Evolutionary conservation across 169 alveolate species (phyloP).

Genomic region (Babesia ovata): DNA sequence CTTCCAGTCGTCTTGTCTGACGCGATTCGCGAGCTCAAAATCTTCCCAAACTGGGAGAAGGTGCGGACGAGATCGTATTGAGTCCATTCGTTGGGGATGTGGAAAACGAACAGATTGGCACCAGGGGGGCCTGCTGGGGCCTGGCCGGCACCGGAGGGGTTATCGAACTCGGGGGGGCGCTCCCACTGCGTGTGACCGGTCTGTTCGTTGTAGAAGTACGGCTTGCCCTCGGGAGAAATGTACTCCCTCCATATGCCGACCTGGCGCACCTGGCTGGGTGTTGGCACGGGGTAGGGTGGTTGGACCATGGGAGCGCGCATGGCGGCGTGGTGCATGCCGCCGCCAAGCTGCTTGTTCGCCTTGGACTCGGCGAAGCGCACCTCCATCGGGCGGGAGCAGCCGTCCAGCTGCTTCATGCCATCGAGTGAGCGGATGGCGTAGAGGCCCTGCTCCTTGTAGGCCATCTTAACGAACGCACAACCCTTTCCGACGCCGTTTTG

Average conservation of each 20-base stretch:
- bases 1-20: conserved; percentile 87
- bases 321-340: conserved; percentile 24
- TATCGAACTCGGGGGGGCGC: conserved; percentile 85
- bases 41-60: conserved; percentile 86
- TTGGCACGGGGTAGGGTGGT: conserved; percentile 45
- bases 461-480: conserved; percentile 87
- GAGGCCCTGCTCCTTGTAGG: conserved; percentile 88
- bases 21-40: conserved; percentile 88
- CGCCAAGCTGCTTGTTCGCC: conserved; percentile 51
- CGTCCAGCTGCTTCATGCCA: conserved; percentile 82
- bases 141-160: conserved; percentile 27
- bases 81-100: conserved; percentile 92
- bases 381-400: conserved; percentile 85
- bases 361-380: conserved; percentile 88
- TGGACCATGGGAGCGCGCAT: conserved; percentile 19
- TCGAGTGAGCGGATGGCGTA: conserved; percentile 81
- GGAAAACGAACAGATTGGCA: conserved; percentile 91
- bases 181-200: conserved; percentile 90
- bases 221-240: conserved; percentile 85
- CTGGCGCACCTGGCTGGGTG: conserved; percentile 80
- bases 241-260: conserved; percentile 87
- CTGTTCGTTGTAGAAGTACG: conserved; percentile 83
- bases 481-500: conserved; percentile 84
- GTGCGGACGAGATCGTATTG: conserved; percentile 82
- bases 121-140: conserved; percentile 88